phyloP scores from a whole-genome alignment of 805 yeast species.

The Pichia deserticola region DNA sequence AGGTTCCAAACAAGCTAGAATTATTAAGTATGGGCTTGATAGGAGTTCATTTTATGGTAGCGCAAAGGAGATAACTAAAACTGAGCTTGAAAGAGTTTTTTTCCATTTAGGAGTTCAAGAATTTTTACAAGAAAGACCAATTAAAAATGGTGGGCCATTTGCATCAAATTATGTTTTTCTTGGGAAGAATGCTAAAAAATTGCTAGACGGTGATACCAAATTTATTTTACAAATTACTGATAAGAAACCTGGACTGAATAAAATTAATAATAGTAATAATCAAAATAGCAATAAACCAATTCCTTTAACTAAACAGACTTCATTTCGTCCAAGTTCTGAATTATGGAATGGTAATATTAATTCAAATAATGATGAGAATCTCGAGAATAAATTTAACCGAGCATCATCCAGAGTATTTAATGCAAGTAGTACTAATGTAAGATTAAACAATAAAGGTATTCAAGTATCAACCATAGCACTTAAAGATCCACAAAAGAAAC shows the following conservation, averaged over 20 bases:
- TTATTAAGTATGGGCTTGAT: slow-evolving; percentile 58
- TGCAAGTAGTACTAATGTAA: neutral
- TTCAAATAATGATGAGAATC: no score
- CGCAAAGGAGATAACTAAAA: slow-evolving; percentile 57
- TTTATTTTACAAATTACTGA: slow-evolving; percentile 44
- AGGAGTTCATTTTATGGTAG: slow-evolving; percentile 55
- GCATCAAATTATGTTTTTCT: slow-evolving; percentile 65
- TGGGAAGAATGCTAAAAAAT: slow-evolving; percentile 48
- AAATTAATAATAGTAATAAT: neutral
- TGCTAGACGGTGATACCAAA: slow-evolving; percentile 34
- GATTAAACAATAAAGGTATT: slow-evolving; percentile 11
- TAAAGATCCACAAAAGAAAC: slow-evolving; percentile 19
- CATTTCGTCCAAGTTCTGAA: slow-evolving; percentile 11
- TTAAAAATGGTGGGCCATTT: slow-evolving; percentile 65
- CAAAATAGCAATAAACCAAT: neutral
- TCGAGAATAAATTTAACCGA: neutral
- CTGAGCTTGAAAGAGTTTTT: slow-evolving; percentile 74
- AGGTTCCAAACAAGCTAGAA: slow-evolving; percentile 61
- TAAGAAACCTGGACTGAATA: neutral
- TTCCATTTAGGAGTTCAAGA: slow-evolving; percentile 65
- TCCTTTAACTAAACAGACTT: slow-evolving; percentile 1
- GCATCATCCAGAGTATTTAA: slow-evolving; percentile 4
- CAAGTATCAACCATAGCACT: slow-evolving; percentile 9
- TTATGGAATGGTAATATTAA: slow-evolving; percentile 2
- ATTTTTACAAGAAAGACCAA: slow-evolving; percentile 62